A percentile compares a stretch with the other conserved stretches of the same genome.
Evolutionary conservation across 495 filamentous ascomycete species (phyloP).

Genomic region (Talaromyces trachyspermus): DNA sequence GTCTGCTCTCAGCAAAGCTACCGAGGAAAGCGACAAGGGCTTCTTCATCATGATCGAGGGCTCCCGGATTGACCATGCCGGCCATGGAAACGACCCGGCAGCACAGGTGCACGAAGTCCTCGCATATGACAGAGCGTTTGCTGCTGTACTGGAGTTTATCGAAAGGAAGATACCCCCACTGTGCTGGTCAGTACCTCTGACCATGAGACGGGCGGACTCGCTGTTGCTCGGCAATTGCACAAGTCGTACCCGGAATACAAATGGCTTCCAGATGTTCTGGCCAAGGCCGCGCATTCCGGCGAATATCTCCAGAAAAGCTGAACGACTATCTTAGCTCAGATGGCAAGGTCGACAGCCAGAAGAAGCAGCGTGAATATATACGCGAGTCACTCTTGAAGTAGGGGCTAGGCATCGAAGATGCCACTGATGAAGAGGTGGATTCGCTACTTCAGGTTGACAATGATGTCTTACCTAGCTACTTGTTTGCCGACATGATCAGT

Average conservation of each 20-base stretch:
- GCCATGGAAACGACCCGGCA: constrained; percentile 89
- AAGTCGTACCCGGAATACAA: constrained; percentile 65
- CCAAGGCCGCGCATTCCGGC: constrained; percentile 71
- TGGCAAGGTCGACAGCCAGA: constrained; percentile 15
- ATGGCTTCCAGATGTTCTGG: constrained; percentile 78
- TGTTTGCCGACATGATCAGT: constrained; percentile 82
- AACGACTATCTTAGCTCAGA: constrained; percentile 40
- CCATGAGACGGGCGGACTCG: constrained; percentile 88
- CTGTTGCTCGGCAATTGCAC: constrained; percentile 69
- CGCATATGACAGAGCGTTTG: constrained; percentile 82
- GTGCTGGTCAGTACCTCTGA: constrained; percentile 86
- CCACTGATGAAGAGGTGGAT: constrained; percentile 63
- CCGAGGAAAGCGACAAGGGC: constrained; percentile 75
- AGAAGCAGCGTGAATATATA: constrained; percentile 44
- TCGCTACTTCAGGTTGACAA: constrained; percentile 48
- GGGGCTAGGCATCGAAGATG: constrained; percentile 70
- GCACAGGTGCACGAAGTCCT: constrained; percentile 93
- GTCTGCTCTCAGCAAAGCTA: constrained; percentile 71
- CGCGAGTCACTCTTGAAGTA: constrained; percentile 50
- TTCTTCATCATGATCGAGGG: constrained; percentile 99
- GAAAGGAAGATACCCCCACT: constrained; percentile 63
- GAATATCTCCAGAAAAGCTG: constrained; percentile 60
- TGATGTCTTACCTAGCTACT: constrained; percentile 34
- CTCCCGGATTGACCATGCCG: constrained; percentile 91
- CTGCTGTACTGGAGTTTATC: constrained; percentile 75